Evolutionary conservation across 1,284 basidiomycete species (phyloP).

Genomic region (Inonotus hispidus): DNA sequence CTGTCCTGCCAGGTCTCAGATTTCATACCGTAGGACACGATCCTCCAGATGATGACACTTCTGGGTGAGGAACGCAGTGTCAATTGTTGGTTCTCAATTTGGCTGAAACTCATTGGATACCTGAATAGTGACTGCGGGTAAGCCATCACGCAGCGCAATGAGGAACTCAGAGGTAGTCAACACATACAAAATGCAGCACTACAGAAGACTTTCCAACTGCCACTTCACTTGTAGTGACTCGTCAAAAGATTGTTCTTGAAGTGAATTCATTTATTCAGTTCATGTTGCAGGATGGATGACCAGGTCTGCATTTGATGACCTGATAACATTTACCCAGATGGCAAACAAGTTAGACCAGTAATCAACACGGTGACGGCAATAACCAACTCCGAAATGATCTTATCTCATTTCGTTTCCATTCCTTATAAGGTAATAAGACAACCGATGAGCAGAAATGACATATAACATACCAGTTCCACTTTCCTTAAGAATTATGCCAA

Average conservation of each 20-base stretch:
- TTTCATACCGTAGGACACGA: slow-evolving; percentile 90
- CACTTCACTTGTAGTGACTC: slow-evolving; percentile 83
- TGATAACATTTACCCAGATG: no score
- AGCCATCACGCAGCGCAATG: slow-evolving; percentile 79
- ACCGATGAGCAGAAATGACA: slow-evolving; percentile 17
- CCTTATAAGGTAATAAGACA: background rate
- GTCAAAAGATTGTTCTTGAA: no score
- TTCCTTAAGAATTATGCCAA: slow-evolving; percentile 39
- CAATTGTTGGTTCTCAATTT: no score
- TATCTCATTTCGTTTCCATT: slow-evolving; percentile 12
- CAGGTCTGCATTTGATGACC: no score
- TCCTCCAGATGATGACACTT: no score
- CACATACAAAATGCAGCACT: slow-evolving; percentile 90
- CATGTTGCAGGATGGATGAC: no score
- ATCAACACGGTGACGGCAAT: slow-evolving; percentile 12
- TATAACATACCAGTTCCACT: slow-evolving; percentile 23
- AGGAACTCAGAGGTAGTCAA: slow-evolving; percentile 1
- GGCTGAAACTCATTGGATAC: no score
- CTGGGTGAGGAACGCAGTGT: no score
- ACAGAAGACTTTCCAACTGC: slow-evolving; percentile 99
- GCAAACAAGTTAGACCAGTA: no score
- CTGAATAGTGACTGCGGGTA: slow-evolving; percentile 92
- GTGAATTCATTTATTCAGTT: no score
- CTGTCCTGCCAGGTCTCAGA: slow-evolving; percentile 95
- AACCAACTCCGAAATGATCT: slow-evolving; percentile 14